Evolutionary conservation across 257 asterid genomes (phyloP).

Genomic region (Avicennia marina): DNA sequence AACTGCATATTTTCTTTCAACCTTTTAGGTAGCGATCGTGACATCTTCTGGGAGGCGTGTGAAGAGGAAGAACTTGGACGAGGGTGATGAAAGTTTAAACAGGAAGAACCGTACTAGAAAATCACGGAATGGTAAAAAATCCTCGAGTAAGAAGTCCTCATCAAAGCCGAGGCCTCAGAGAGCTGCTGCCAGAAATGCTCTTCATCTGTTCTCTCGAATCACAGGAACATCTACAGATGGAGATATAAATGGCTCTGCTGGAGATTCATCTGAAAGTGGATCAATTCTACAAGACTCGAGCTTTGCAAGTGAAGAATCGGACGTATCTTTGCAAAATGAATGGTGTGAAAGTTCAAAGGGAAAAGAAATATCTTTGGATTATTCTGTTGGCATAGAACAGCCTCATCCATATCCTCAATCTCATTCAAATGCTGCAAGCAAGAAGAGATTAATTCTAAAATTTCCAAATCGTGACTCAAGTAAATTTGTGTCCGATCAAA

Average conservation of each 20-base stretch:
- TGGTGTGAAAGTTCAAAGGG: constrained; percentile 58
- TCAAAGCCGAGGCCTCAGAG: constrained; percentile 88
- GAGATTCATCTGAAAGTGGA: constrained; percentile 65
- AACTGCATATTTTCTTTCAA: constrained; percentile 3
- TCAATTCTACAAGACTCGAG: constrained; percentile 65
- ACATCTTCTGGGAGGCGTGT: constrained; percentile 96
- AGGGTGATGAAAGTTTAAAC: constrained; percentile 38
- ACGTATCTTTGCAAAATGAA: constrained; percentile 47
- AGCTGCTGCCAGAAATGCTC: constrained; percentile 98
- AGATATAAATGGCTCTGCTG: constrained; percentile 53
- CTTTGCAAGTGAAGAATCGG: constrained; percentile 71
- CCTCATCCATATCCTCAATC: constrained; percentile 39
- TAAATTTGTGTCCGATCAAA: constrained; percentile 35
- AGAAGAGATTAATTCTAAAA: constrained; percentile 72
- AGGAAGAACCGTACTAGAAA: constrained; percentile 43
- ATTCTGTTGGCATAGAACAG: constrained; percentile 37
- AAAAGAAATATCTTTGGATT: constrained; percentile 55
- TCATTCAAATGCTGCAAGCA: constrained; percentile 40
- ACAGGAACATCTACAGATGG: constrained; percentile 77
- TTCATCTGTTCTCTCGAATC: constrained; percentile 79
- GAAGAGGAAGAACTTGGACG: constrained; percentile 81
- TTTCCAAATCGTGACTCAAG: constrained; percentile 71
- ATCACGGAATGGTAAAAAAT: constrained; percentile 56
- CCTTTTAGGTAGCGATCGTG: constrained; percentile 65
- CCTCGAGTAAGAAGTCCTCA: constrained; percentile 46